These are phyloP conservation scores for Exophiala sp. DNA, from an alignment of 2,329 filamentous ascomycete genomes.

Conservation along the genomic window DNA sequence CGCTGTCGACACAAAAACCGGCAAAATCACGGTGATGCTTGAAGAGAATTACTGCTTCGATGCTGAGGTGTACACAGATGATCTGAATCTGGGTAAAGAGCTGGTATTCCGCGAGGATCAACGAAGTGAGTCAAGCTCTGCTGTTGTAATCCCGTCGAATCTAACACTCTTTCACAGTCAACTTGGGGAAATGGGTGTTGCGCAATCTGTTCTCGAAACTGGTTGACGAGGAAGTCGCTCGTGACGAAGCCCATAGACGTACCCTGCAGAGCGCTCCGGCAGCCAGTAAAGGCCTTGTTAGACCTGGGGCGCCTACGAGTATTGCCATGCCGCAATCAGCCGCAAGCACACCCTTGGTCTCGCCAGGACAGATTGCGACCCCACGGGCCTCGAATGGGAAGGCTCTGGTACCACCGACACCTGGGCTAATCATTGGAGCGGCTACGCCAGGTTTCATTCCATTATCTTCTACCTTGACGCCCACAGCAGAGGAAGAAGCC, in stretches of 20 bases:
- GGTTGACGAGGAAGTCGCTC: conserved; percentile 83
- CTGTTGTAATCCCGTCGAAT: neutral
- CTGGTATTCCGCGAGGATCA: conserved; percentile 88
- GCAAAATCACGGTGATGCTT: conserved; percentile 81
- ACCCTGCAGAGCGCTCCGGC: conserved; percentile 63
- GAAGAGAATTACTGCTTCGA: conserved; percentile 97
- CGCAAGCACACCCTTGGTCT: conserved; percentile 14
- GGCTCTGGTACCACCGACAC: conserved; percentile 62
- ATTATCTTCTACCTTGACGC: conserved; percentile 34
- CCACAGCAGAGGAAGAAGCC: conserved; percentile 25
- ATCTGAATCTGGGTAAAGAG: conserved; percentile 69
- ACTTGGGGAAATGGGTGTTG: conserved; percentile 93
- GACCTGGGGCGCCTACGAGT: conserved; percentile 25
- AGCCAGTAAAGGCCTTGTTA: conserved; percentile 35
- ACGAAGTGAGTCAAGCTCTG: conserved; percentile 61
- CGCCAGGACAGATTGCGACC: conserved; percentile 42
- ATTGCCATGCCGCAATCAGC: conserved; percentile 20
- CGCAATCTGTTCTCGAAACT: conserved; percentile 86
- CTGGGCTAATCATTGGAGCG: conserved; percentile 73
- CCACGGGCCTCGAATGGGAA: conserved; percentile 61
- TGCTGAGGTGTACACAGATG: conserved; percentile 94
- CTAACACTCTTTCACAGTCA: conserved; percentile 58
- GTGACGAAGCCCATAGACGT: conserved; percentile 71
- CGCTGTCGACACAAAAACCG: conserved; percentile 87
- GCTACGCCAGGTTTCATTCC: conserved; percentile 59